phyloP scores from a whole-genome alignment of 2,329 filamentous ascomycete species.

The Teratosphaeria epicoccoides region DNA sequence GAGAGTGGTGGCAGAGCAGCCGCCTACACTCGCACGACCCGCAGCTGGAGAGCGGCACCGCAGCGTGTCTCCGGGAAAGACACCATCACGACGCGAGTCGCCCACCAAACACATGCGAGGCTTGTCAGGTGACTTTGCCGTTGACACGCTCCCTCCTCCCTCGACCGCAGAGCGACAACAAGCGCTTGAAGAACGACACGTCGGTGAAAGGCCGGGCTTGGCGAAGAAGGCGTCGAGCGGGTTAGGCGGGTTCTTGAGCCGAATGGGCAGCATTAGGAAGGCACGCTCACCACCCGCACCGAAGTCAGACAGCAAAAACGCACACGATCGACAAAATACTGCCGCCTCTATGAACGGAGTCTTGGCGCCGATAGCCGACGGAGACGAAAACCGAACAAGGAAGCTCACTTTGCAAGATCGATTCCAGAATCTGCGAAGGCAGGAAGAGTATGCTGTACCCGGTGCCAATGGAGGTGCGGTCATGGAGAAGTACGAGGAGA shows the following conservation, averaged over 20 bases:
- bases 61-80: constrained; percentile 11
- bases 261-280: constrained; percentile 47
- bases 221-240: constrained; percentile 72
- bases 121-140: constrained; percentile 60
- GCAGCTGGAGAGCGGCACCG: constrained; percentile 14
- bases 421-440: constrained; percentile 36
- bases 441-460: constrained; percentile 31
- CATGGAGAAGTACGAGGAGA: constrained; percentile 9
- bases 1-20: neutral
- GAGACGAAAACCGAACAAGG: constrained; percentile 21
- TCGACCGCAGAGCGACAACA: constrained; percentile 24
- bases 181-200: constrained; percentile 12
- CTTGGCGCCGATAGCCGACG: constrained; percentile 13
- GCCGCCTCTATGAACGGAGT: constrained; percentile 11
- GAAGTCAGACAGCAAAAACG: constrained; percentile 11
- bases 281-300: constrained; percentile 40
- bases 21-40: neutral
- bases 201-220: constrained; percentile 12
- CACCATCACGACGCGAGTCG: neutral
- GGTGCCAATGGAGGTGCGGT: constrained; percentile 9
- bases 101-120: constrained; percentile 44
- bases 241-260: constrained; percentile 69
- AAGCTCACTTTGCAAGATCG: constrained; percentile 36
- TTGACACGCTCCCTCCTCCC: constrained; percentile 41
- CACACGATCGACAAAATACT: constrained; percentile 16